Percentiles rank a stretch among this genome's conserved stretches.
Conservation (phyloP, 805 yeast genomes). For the Yamadazyma insecticola region DNA sequence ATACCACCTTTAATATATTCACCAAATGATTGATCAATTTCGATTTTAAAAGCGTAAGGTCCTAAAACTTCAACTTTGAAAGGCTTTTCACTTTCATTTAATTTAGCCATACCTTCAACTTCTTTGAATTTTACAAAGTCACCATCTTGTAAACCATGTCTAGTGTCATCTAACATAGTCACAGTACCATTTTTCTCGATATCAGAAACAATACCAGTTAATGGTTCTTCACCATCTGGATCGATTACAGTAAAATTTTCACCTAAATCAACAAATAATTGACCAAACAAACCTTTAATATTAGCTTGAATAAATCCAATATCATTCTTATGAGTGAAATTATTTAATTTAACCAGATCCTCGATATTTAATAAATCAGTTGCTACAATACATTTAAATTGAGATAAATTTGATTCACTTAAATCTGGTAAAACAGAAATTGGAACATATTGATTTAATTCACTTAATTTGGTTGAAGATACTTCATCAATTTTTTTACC, state of each 20-base stretch:
- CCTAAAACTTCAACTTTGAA: conserved; percentile 82
- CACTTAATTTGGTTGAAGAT: conserved; percentile 64
- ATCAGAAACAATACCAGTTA: conserved; percentile 81
- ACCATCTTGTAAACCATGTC: conserved; percentile 94
- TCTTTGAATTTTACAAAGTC: conserved; percentile 83
- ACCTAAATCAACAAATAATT: conserved; percentile 88
- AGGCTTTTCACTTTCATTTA: conserved; percentile 65
- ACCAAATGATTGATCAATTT: conserved; percentile 51
- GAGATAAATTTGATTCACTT: conserved; percentile 46
- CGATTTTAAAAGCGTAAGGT: conserved; percentile 85
- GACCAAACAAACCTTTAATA: conserved; percentile 84
- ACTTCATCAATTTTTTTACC: conserved; percentile 77
- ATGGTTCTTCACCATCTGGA: conserved; percentile 89
- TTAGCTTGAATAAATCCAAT: conserved; percentile 82
- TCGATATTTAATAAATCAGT: conserved; percentile 63
- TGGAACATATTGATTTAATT: conserved; percentile 88
- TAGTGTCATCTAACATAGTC: conserved; percentile 84
- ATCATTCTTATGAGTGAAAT: conserved; percentile 64
- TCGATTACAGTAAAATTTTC: conserved; percentile 74
- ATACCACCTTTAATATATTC: conserved; percentile 78
- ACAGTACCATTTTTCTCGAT: conserved; percentile 86
- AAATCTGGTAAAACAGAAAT: conserved; percentile 60
- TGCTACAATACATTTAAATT: conserved; percentile 80
- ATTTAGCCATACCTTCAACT: conserved; percentile 69
- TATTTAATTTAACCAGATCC: conserved; percentile 70